Evolutionary conservation across 2,329 filamentous ascomycete species (phyloP).

Genomic region (Corinectria fuckeliana): DNA sequence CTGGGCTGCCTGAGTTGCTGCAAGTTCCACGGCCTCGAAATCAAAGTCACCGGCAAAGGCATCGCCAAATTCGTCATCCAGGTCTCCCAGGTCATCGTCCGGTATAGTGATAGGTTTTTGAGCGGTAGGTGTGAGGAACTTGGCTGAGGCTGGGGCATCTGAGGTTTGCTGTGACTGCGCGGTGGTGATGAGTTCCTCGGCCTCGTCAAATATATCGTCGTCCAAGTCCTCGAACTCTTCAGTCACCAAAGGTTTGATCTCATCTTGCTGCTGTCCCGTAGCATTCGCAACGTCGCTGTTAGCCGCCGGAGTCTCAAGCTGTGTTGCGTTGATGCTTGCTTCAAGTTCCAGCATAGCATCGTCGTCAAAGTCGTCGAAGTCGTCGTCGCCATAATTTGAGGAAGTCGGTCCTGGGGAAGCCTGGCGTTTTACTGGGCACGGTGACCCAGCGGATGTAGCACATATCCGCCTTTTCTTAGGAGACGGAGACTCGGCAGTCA

Average conservation of each 20-base stretch:
- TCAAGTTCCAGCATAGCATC: conserved; percentile 64
- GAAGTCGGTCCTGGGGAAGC: conserved; percentile 21
- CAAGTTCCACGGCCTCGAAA: conserved; percentile 76
- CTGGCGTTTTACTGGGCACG: conserved; percentile 25
- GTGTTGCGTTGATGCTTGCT: conserved; percentile 46
- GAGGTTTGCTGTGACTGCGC: conserved; percentile 28
- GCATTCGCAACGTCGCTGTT: conserved; percentile 2
- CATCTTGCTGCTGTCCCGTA: background rate
- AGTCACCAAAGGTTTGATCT: background rate
- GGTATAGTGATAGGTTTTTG: background rate
- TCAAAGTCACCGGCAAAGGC: conserved; percentile 75
- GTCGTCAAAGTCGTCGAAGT: conserved; percentile 67
- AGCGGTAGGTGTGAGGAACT: conserved; percentile 5
- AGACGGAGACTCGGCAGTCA: conserved; percentile 51
- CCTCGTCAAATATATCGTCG: conserved; percentile 63
- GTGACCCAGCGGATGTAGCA: conserved; percentile 33
- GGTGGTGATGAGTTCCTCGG: conserved; percentile 43
- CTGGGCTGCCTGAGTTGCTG: conserved; percentile 70
- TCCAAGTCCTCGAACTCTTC: conserved; percentile 72
- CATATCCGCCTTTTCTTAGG: conserved; percentile 47
- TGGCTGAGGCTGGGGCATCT: conserved; percentile 18
- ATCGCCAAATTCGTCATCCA: conserved; percentile 46
- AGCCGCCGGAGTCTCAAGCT: conserved; percentile 27
- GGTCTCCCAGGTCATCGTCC: conserved; percentile 17
- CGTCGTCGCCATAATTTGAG: conserved; percentile 63